Base-by-base conservation (phyloP, 2,329 filamentous ascomycete genomes). In the Byssothecium circinans region DNA sequence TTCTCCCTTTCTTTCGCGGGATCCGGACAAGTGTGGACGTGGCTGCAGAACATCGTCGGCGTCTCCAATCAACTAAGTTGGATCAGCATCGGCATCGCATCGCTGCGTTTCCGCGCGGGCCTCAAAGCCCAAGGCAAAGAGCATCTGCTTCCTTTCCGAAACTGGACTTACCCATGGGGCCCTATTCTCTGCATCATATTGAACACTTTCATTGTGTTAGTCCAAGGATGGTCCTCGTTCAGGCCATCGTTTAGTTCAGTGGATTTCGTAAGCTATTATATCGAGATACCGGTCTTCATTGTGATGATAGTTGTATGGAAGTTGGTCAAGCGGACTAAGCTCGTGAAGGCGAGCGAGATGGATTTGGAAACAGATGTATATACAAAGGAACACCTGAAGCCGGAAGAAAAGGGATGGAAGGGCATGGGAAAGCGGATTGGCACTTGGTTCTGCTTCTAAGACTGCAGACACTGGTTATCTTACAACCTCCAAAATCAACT, bases 41-140 rank as follows among this genome's bases (percentile, higher is more conserved):
- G 86, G 83, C 85, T 89, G 61, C 78, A 83, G 58, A 87, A 86
- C 66, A 81, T 89, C 37, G 84, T 83, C 15, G 87, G 77, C 41
- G 74, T 77, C 0, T 77, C 75, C 0, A 79, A 76, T 2, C 73
- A 80, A 54, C 75, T 81, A 34, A 77, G 74, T 27, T 82, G 79
- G 80, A 74, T 78, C 40, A 75, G 72, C 53, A 79, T 78, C 52
- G 77, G 77, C 37, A 75, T 85, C 44, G 76, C 83, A 4, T 82
- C 79, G 58, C 68, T 86, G 19, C 79, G 81, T 2, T 86, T 85
- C 73, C 75, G 77, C 65, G 61, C 61, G 2, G 64, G 60, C 1
- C 45, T 67, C 22, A 65, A 64, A 41, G 74, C 72, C 1, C 82
- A 83, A 52, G 75, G 77, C 45, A 73, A 70, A 49, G 69, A 73